Percentiles rank a stretch among this genome's conserved stretches.
phyloP scores from a whole-genome alignment of 2,329 filamentous ascomycete genomes.

The Aspergillus ibericus region DNA sequence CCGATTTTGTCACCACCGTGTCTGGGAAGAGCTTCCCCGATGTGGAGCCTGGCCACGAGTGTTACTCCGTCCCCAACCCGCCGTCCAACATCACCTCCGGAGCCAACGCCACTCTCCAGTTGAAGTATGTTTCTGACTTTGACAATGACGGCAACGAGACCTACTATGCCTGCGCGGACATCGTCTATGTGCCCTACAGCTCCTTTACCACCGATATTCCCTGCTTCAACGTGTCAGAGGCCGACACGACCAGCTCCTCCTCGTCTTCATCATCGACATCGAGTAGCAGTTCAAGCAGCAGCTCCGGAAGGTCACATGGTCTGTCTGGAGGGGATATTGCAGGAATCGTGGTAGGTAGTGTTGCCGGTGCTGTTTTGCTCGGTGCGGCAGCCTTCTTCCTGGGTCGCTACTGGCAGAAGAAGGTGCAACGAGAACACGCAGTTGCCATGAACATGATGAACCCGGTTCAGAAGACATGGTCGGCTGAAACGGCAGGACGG shows the following conservation, averaged over 20 bases:
- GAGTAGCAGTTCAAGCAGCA: conserved; percentile 22
- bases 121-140: conserved; percentile 46
- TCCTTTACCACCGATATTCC: conserved; percentile 45
- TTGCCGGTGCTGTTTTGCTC: conserved; percentile 23
- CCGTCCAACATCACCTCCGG: conserved; percentile 36
- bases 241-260: conserved; percentile 22
- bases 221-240: conserved; percentile 50
- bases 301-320: conserved; percentile 18
- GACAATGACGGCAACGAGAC: conserved; percentile 44
- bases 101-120: conserved; percentile 48
- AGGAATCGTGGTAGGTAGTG: conserved; percentile 40
- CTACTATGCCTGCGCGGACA: conserved; percentile 51
- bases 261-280: conserved; percentile 19
- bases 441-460: conserved; percentile 5
- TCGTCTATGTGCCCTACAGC: conserved; percentile 44
- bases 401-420: conserved; percentile 8
- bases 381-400: conserved; percentile 21
- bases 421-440: background rate
- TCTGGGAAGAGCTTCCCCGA: conserved; percentile 36
- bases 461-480: conserved; percentile 3
- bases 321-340: conserved; percentile 46
- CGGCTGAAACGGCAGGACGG: background rate
- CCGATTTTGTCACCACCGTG: conserved; percentile 42
- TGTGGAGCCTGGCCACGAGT: conserved; percentile 47
- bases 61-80: conserved; percentile 44